Evolutionary conservation across 2,329 filamentous ascomycete genomes (phyloP), one percentile per base, ranked within the genome.

Genomic region (Penicillium sp.): DNA sequence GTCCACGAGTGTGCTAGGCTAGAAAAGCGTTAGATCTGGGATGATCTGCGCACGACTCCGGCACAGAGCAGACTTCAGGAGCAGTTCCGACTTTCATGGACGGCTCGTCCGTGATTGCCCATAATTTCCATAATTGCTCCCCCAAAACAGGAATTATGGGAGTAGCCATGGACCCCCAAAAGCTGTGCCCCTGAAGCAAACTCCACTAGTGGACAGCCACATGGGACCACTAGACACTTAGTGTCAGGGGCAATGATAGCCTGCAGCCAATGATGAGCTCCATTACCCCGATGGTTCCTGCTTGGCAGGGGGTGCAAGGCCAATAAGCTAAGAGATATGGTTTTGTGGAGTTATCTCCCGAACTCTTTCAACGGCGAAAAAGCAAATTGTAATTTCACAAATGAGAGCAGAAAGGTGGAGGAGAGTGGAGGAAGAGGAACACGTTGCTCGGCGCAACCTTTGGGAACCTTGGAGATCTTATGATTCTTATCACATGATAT

Each of bases 251-350:
- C 48, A 60, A 21, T 25, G 19, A 27, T 5, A 12, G 12, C 10
- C 21, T 53, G 13, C 23, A n/a, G 15, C 64, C 61, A 66, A 64
- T 66, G 10, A 53, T 47, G 19, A 15, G 10, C n/a, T 1, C 17
- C 2, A 19, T 19, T 55, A 56, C 59, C 61, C 61, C 64, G 58
- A 58, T 48, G 58, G 64, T 66, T 65, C 64, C 36, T 66, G 55
- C 61, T 65, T 64, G 59, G 63, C 63, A 55, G 36, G 60, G 55
- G 52, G 57, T 53, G 42, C n/a, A 19, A 47, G 36, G 45, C 62
- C 59, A 65, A 63, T 56, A 59, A 62, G 49, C 56, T 58, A 10
- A 48, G 54, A 52, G 27, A 49, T 54, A 38, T 38, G 42, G 47
- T 10, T 9, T 36, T 44, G 49, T 59, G 58, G 53, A 52, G 39